phyloP scores from a whole-genome alignment of 2,329 filamentous ascomycete genomes.

The Xylariales sp. region DNA sequence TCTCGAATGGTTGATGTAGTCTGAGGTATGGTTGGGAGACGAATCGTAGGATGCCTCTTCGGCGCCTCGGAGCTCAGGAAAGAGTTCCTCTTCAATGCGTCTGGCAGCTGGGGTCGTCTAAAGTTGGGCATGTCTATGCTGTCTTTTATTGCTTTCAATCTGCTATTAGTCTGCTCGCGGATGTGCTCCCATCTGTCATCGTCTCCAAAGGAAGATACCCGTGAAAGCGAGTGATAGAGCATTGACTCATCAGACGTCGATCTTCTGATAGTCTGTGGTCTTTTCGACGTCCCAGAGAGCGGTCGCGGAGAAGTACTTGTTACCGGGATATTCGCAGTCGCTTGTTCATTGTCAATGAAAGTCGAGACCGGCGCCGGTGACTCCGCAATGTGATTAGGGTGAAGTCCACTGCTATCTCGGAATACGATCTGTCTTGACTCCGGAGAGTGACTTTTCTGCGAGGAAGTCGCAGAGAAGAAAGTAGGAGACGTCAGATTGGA shows the following conservation, averaged over 20 bases:
- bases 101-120: constrained; percentile 61
- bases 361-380: no score
- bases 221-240: constrained; percentile 69
- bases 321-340: neutral
- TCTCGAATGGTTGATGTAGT: constrained; percentile 18
- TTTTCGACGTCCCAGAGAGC: constrained; percentile 18
- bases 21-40: constrained; percentile 15
- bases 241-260: constrained; percentile 75
- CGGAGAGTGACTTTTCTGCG: constrained; percentile 18
- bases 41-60: constrained; percentile 13
- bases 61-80: constrained; percentile 18
- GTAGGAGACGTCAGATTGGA: constrained; percentile 30
- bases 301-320: constrained; percentile 13
- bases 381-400: no score
- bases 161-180: constrained; percentile 79
- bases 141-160: constrained; percentile 86
- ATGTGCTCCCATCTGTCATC: constrained; percentile 76
- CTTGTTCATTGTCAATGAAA: neutral
- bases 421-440: constrained; percentile 18
- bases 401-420: neutral
- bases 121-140: constrained; percentile 77
- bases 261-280: constrained; percentile 43
- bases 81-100: constrained; percentile 32
- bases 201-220: constrained; percentile 79
- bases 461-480: constrained; percentile 33